Evolutionary conservation across 169 alveolate species (phyloP), one percentile per base, ranked within the genome.

Genomic region (Eimeria praecox): DNA sequence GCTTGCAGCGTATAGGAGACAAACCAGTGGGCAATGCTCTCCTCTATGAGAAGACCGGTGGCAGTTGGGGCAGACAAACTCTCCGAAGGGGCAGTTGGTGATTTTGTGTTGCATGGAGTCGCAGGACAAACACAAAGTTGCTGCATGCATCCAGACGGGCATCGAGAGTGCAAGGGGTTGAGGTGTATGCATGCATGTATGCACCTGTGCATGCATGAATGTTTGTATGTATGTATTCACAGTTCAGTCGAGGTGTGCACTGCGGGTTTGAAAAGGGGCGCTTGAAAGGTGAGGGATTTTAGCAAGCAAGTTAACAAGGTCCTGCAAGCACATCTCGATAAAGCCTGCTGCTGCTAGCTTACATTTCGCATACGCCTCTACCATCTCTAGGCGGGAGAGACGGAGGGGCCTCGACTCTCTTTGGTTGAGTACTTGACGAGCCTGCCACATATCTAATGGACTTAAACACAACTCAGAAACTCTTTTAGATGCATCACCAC

Each of bases 61-160:
- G 77, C 98, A 97, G 85, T 97, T 97, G 30, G 98, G 98, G 69
- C 98, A 97, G 22, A 97, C 98, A 85, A 97, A 97, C 46, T 96
- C 97, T 82, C 97, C 96, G 83, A 95, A 95, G 64, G 98, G 98
- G 42, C 98, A 97, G 77, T 96, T 94, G 38, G 98, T 96, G 95
- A 97, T 97, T 33, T 96, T 96, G 66, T 97, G 98, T 64, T 95
- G 97, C 94, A 96, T 95, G 24, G 97, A 96, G 86, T 97, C 98
- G 92, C 98, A 97, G 35, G 97, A 96, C 83, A 97, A 90, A 59
- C 98, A 97, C 78, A 97, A 91, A 6, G 95, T 92, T 22, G 95
- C 95, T 92, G 95, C 82, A 62, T 14, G n/a, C 22, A 38, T 52
- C 62, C 62, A 20, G 18, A 52, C 0, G 62, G 62, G 62, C 18